phyloP scores from a whole-genome alignment of 345 rosid genomes.

The Citrus mangshanensis region DNA sequence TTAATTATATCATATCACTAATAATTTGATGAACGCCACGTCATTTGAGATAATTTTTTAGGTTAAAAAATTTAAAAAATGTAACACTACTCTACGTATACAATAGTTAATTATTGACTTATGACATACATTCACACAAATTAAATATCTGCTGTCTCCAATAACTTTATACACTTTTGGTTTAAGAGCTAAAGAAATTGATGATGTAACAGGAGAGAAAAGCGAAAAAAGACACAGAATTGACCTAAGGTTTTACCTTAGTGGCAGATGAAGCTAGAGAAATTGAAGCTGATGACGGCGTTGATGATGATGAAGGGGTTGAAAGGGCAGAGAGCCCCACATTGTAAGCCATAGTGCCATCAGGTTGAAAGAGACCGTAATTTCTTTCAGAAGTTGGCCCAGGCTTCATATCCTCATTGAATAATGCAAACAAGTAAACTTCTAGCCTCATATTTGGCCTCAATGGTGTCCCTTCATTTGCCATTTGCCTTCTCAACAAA shows the following conservation, averaged over 20 bases:
- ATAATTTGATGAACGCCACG: no score
- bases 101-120: neutral
- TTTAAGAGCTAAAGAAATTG: neutral
- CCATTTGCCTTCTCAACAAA: conserved; percentile 62
- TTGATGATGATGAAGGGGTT: conserved; percentile 33
- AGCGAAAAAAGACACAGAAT: neutral
- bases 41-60: no score
- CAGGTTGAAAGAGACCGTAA: conserved; percentile 85
- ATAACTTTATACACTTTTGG: neutral
- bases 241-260: conserved; percentile 47
- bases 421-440: conserved; percentile 81
- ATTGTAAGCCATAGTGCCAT: conserved; percentile 83
- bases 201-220: neutral
- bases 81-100: neutral
- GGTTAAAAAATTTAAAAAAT: rapidly evolving
- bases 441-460: conserved; percentile 65
- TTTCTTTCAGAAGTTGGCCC: conserved; percentile 92
- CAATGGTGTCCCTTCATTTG: conserved; percentile 79
- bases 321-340: conserved; percentile 68
- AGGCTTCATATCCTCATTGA: conserved; percentile 89
- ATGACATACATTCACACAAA: no score
- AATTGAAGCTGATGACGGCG: conserved; percentile 54
- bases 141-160: no score
- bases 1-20: no score
- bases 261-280: conserved; percentile 76